phyloP scores from a whole-genome alignment of 768 basidiomycete species.

The Lactarius quietus region DNA sequence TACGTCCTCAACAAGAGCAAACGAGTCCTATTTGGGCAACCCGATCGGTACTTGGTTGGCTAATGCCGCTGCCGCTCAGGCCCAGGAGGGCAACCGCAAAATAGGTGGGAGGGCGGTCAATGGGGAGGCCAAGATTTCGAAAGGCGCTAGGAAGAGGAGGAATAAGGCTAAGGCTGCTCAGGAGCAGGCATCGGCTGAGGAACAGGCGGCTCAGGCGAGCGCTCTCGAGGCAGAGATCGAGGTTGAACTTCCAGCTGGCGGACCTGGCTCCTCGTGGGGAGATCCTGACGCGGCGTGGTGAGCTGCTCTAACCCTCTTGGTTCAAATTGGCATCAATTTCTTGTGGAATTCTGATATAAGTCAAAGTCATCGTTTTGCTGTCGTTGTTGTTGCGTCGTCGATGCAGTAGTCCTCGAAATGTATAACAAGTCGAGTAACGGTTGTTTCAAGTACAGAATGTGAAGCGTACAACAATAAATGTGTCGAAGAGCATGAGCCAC shows the following conservation, averaged over 20 bases:
- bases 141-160: not conserved
- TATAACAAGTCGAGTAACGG: not conserved
- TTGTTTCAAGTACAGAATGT: too few relatives aligned
- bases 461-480: too few relatives aligned
- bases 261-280: not conserved
- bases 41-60: not conserved
- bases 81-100: not conserved
- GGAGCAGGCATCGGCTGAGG: not conserved
- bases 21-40: too few relatives aligned
- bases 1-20: too few relatives aligned
- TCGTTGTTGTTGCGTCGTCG: not conserved
- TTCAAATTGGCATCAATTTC: not conserved
- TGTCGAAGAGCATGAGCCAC: too few relatives aligned
- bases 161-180: not conserved
- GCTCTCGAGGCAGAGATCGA: not conserved
- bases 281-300: not conserved
- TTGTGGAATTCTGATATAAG: not conserved
- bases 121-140: not conserved
- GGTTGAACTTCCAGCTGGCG: not conserved
- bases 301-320: not conserved
- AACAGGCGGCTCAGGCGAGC: not conserved
- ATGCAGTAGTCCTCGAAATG: not conserved
- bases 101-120: too few relatives aligned
- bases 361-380: not conserved
- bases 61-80: not conserved